phyloP scores from a whole-genome alignment of 306 rosid genomes.

The Crotalaria pallida region DNA sequence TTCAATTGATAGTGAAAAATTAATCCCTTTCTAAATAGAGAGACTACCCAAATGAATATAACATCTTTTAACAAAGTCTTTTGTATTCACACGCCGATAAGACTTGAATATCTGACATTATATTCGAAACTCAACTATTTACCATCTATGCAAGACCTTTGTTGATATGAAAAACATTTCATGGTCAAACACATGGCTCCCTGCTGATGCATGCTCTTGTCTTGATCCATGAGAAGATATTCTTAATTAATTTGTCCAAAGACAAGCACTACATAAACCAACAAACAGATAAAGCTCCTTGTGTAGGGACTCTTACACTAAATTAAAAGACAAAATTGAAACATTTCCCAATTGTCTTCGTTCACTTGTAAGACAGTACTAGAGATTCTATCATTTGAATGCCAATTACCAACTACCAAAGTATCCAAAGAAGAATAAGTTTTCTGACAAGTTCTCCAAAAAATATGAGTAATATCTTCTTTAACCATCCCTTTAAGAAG shows the following conservation, averaged over 20 bases:
- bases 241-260: constrained; percentile 25
- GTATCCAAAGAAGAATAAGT: no score
- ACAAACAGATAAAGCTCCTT: constrained; percentile 19
- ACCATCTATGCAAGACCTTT: no score
- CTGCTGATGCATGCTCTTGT: constrained; percentile 24
- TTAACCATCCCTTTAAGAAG: neutral
- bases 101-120: no score
- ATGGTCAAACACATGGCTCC: neutral
- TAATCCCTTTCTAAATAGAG: no score
- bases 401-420: constrained; percentile 4
- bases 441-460: neutral
- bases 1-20: no score
- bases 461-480: constrained; percentile 8
- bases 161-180: neutral
- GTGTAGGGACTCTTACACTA: constrained; percentile 7
- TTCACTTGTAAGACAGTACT: neutral
- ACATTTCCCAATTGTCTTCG: constrained; percentile 7
- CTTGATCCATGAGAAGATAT: constrained; percentile 15
- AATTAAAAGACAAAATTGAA: constrained; percentile 14
- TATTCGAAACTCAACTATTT: no score
- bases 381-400: neutral
- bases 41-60: no score
- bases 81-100: no score
- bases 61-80: no score
- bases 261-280: constrained; percentile 19